phyloP scores from a whole-genome alignment of 2,329 filamentous ascomycete species.

The Teratosphaeria gauchensis region DNA sequence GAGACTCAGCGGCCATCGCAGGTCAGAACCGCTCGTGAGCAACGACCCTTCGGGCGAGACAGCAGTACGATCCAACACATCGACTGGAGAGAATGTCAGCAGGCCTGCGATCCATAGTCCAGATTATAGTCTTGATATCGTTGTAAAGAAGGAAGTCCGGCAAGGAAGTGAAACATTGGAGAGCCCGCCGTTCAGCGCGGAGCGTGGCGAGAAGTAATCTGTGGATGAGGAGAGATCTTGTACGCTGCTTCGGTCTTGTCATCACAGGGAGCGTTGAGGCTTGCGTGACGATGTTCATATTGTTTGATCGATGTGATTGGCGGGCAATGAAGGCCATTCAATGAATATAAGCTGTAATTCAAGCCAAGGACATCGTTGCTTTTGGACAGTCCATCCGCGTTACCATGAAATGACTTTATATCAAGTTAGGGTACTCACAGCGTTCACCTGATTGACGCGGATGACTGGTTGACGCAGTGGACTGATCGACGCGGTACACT shows the following conservation, averaged over 20 bases:
- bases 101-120: not conserved
- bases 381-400: no score
- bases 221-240: not conserved
- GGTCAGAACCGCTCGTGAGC: not conserved
- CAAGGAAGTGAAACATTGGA: constrained; percentile 18
- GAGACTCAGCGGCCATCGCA: not conserved
- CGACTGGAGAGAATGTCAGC: constrained; percentile 1
- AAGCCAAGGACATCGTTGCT: no score
- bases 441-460: no score
- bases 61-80: constrained; percentile 8
- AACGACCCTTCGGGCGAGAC: not conserved
- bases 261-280: not conserved
- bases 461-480: no score
- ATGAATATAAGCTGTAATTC: not conserved
- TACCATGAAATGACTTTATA: no score
- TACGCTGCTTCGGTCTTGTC: not conserved
- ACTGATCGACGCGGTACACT: no score
- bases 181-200: constrained; percentile 1
- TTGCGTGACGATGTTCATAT: not conserved
- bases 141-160: constrained; percentile 19
- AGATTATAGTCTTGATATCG: constrained; percentile 9
- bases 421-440: no score
- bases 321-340: not conserved
- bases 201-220: not conserved
- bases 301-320: not conserved